Base-by-base conservation (phyloP, 202 grass and related monocot species). In the Carex sylvatica region DNA sequence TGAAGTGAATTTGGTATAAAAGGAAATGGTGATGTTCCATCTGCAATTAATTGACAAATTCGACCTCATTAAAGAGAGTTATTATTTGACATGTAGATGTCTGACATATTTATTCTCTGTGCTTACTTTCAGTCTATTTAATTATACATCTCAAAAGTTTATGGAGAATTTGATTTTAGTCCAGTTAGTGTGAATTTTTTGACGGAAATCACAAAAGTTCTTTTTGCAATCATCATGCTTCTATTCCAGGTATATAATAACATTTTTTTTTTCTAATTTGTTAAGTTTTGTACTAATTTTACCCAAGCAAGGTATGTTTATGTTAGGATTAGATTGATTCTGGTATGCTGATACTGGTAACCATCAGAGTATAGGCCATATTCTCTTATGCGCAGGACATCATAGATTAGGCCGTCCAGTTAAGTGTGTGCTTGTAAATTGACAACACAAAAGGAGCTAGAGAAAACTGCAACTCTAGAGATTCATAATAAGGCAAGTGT, bases 121-220 rank as follows among this genome's bases (percentile, higher is more conserved):
- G 61, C 68, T 73, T 90, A 65, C 20, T 93, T 70, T 55, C 78
- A 98, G 96, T 92, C 96, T 60, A 95, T 98, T 89, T 86, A 95
- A 61, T 92, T 98, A 18, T 95, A 98, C 86, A 93, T 95, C 83
- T 98, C 82, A 63, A 98, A 98, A 84, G 92, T 93, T 84, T 89
- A 98, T 80, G 96, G 96, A 18, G 93, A 95, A 79, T 98, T 98
- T 74, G 91, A 93, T 78, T 98, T 98, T 86, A 98, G 96, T 83
- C 96, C 96, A 31, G 84, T 98, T 66, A 95, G 96, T n/a, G 96
- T 98, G 61, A 98, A 98, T 83, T 98, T 98, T 92, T 95, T 95
- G 86, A 98, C 96, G 24, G 96, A 98, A 86, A 61, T 93, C 80
- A 90, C 90, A 23, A 95, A 98, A 80, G 85, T 95, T 54, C 71